Evolutionary conservation across 2,329 filamentous ascomycete genomes (phyloP).

Genomic region (Dryadomyces quercivorus): DNA sequence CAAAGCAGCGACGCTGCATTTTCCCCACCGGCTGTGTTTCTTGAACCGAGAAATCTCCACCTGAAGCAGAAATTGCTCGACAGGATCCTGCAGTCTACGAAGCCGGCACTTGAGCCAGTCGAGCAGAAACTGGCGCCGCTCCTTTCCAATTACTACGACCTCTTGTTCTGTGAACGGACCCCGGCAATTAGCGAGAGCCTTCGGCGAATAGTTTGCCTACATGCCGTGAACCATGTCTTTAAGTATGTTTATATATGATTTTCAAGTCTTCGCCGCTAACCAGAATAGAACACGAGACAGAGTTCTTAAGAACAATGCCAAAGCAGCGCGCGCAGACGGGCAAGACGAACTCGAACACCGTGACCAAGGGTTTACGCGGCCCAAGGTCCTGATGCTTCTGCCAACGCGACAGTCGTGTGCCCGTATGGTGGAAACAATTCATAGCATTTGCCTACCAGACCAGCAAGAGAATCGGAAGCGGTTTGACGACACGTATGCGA

Average conservation of each 20-base stretch:
- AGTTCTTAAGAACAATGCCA: conserved; percentile 85
- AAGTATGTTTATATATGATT: conserved; percentile 42
- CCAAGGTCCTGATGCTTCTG: conserved; percentile 82
- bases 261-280: conserved; percentile 6
- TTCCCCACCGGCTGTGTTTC: conserved; percentile 22
- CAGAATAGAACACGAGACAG: conserved; percentile 61
- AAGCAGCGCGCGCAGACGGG: conserved; percentile 53
- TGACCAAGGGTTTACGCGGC: conserved; percentile 91
- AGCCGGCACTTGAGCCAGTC: conserved; percentile 44
- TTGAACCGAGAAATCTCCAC: conserved; percentile 35
- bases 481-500: conserved; percentile 73
- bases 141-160: conserved; percentile 72
- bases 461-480: conserved; percentile 93
- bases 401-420: conserved; percentile 82
- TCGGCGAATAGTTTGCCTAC: conserved; percentile 63
- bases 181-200: conserved; percentile 55
- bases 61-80: conserved; percentile 60
- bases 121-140: conserved; percentile 57
- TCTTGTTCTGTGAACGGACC: conserved; percentile 64
- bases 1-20: conserved; percentile 12
- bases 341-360: conserved; percentile 59
- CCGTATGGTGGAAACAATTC: conserved; percentile 65
- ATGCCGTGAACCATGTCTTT: conserved; percentile 83
- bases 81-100: conserved; percentile 33
- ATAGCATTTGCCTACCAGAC: conserved; percentile 64